These are phyloP conservation scores for Pascua guehoae DNA, from an alignment of 1,284 basidiomycete species.

Conservation along the genomic window DNA sequence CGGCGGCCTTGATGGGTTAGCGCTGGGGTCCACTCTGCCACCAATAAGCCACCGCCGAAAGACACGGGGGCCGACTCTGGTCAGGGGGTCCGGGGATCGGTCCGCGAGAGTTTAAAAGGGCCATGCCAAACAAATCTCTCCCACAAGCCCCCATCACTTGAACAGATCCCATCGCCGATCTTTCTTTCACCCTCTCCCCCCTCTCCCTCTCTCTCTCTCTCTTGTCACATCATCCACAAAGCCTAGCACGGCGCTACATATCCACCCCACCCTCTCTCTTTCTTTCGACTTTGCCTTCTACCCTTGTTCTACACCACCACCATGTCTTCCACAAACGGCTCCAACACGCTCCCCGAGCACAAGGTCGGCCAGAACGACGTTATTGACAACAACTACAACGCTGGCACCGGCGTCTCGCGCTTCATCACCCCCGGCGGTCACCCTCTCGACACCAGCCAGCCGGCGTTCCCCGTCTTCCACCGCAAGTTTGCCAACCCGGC, in stretches of 20 bases:
- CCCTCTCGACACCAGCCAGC: constrained; percentile 24
- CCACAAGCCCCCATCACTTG: too few relatives aligned
- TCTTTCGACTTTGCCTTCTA: not conserved
- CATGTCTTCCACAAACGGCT: constrained; percentile 16
- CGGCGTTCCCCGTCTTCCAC: constrained; percentile 47
- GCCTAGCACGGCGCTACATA: not conserved
- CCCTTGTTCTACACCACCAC: not conserved
- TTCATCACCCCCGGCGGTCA: constrained; percentile 24
- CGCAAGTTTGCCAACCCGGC: constrained; percentile 55
- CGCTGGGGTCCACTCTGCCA: too few relatives aligned
- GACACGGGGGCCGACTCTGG: too few relatives aligned
- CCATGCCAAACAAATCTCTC: too few relatives aligned
- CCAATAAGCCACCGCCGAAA: too few relatives aligned
- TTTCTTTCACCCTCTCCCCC: too few relatives aligned
- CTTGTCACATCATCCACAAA: not conserved
- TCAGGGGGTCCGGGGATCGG: too few relatives aligned
- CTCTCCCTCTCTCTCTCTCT: not conserved
- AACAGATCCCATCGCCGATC: too few relatives aligned
- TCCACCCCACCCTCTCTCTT: not conserved
- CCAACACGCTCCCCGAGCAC: constrained; percentile 4
- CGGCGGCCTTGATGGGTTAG: too few relatives aligned
- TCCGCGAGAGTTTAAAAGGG: too few relatives aligned
- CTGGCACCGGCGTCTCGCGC: constrained; percentile 17
- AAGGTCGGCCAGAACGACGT: constrained; percentile 11
- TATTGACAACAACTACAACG: constrained; percentile 8